These are phyloP conservation scores for Aspergillus unguis DNA, from an alignment of 2,329 filamentous ascomycete genomes.

Conservation along the genomic window DNA sequence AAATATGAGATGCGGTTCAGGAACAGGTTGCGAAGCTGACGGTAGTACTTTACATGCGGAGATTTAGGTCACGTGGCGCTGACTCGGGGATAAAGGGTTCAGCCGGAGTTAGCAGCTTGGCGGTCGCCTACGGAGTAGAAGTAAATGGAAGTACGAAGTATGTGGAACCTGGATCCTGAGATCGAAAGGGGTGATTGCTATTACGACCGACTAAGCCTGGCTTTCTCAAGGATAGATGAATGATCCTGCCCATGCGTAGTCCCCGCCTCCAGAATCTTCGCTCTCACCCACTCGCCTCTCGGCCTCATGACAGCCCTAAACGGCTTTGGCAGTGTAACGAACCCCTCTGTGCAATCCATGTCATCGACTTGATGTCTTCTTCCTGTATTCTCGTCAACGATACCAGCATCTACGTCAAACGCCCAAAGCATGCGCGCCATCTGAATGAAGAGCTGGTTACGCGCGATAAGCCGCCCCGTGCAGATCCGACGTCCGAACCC, in stretches of 20 bases:
- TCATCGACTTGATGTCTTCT: background rate
- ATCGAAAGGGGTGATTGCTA: too few species aligned
- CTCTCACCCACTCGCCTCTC: background rate
- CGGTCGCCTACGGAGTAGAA: too few species aligned
- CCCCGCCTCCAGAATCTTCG: background rate
- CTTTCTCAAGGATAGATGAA: background rate
- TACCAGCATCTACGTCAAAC: background rate
- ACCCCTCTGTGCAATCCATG: conserved; percentile 2
- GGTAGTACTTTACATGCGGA: conserved; percentile 10
- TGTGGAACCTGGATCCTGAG: too few species aligned
- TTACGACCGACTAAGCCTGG: background rate
- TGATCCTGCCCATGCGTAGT: conserved; percentile 1
- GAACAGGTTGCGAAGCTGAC: background rate
- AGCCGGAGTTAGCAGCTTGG: background rate
- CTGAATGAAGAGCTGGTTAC: conserved; percentile 4
- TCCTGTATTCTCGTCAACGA: background rate
- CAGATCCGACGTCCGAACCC: background rate
- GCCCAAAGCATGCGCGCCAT: conserved; percentile 5
- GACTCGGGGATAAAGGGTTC: background rate
- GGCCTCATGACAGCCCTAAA: conserved; percentile 2
- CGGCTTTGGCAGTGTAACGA: conserved; percentile 1
- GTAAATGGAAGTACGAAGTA: too few species aligned
- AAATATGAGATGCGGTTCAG: background rate
- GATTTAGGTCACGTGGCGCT: conserved; percentile 12
- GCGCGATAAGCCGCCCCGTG: background rate